A percentile compares a stretch with the other conserved stretches of the same genome.
Evolutionary conservation across 257 asterid genomes (phyloP).

Genomic region (Penstemon newberryi): DNA sequence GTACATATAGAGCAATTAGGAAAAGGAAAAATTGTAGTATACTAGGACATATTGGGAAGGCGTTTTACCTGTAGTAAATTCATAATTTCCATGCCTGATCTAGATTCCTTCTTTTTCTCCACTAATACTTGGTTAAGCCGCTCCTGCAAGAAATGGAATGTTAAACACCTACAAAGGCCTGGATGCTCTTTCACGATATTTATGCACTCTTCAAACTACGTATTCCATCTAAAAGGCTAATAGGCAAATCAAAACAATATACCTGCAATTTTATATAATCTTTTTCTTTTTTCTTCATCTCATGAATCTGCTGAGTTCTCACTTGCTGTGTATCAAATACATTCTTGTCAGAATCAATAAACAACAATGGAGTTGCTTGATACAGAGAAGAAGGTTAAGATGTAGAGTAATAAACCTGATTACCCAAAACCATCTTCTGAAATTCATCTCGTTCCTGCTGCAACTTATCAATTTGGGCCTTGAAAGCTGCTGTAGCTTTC

Average conservation of each 20-base stretch:
- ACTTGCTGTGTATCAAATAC: constrained; percentile 68
- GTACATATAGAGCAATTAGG: constrained; percentile 26
- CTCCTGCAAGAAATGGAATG: constrained; percentile 54
- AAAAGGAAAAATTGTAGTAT: constrained; percentile 1
- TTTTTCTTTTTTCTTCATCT: constrained; percentile 94
- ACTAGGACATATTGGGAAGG: constrained; percentile 18
- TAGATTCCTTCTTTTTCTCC: constrained; percentile 98
- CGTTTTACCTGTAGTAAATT: constrained; percentile 78
- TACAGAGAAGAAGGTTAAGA: constrained; percentile 27
- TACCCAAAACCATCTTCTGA: constrained; percentile 67
- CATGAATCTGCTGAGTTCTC: constrained; percentile 82
- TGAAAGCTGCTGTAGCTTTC: constrained; percentile 67
- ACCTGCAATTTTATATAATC: constrained; percentile 90
- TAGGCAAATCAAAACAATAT: constrained; percentile 1
- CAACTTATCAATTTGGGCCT: constrained; percentile 56
- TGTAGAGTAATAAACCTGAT: constrained; percentile 42
- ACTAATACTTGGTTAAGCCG: constrained; percentile 83
- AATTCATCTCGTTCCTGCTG: constrained; percentile 69
- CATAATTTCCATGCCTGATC: constrained; percentile 99
- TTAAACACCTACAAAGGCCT: constrained; percentile 5
- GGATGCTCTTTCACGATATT: constrained; percentile 17
- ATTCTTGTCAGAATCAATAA: constrained; percentile 12
- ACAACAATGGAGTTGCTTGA: constrained; percentile 10
- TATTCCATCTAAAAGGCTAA: constrained; percentile 12
- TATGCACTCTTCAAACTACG: constrained; percentile 4